Base-by-base conservation (phyloP, 805 yeast species). In the Yarrowia sp. region DNA sequence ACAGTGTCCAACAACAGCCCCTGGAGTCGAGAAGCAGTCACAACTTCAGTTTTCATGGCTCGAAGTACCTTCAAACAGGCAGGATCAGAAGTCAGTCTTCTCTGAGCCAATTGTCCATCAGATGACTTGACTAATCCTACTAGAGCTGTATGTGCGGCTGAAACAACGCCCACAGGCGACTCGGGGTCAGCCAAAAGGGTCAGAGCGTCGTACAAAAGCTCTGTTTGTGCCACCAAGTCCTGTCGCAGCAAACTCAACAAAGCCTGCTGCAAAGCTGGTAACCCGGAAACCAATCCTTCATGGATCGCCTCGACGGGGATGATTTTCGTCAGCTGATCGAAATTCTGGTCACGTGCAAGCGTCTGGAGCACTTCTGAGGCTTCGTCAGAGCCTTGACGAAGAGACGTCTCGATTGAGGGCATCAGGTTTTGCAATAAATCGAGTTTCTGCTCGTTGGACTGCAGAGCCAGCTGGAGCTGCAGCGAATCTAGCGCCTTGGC, bases 31-130 rank as follows among this genome's bases (percentile, higher is more conserved):
- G 56, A 46, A 15, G 46, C 67, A 4, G 67, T 63, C 16, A 63
- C 55, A 7, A 49, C 67, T 5, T 63, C 67, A 4, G 55, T 48
- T 7, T 48, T 63, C 67, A 63, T 63, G 3, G 67, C 45, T 63
- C 67, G 7, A 1, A 63, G 40, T 3, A 63, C 55, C 46, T 48
- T 32, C 11, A 63, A 19, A 41, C 55, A 48, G 0, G 36, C 56
- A 3, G 55, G 43, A 22, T 48, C 67, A 5, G 67, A 48, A 15
- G 55, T 22, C 5, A 59, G 52, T 15, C 65, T 14, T 59, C 65
- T n/a, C 16, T 59, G 65, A 3, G 32, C 65, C 42, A 59, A 16
- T 16, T 59, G 50, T 0, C 64, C 41, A 10, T 56, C 64, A 5
- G 12, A 5, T 2, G 52, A 43, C 40, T 48, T 49, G 10, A 48